Percentiles rank a stretch among this genome's conserved stretches.
Evolutionary conservation across 1,284 basidiomycete species (phyloP).

Genomic region (Ganoderma lingzhi): DNA sequence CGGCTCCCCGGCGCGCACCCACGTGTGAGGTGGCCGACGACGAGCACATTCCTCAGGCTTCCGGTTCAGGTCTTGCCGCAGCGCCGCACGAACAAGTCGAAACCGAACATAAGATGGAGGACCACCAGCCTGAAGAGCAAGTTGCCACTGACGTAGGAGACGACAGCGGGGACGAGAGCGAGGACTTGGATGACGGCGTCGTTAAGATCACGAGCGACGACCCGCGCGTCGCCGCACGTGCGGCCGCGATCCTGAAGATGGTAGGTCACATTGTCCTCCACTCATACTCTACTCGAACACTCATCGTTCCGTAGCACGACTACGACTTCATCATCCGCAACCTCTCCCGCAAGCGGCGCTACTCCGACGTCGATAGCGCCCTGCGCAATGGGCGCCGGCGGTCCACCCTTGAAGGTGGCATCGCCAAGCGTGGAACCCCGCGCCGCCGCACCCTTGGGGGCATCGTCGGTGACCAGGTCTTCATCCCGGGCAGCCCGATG

Average conservation of each 20-base stretch:
- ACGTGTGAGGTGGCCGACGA: background rate
- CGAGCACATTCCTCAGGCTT: background rate
- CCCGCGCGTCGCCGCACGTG: constrained; percentile 84
- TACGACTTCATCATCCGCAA: constrained; percentile 78
- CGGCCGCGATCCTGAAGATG: constrained; percentile 90
- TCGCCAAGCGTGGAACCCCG: constrained; percentile 44
- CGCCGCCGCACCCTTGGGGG: constrained; percentile 50
- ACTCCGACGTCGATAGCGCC: constrained; percentile 45
- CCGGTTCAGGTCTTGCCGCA: constrained; percentile 1
- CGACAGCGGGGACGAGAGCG: constrained; percentile 44
- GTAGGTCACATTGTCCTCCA: constrained; percentile 47
- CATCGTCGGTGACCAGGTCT: constrained; percentile 59
- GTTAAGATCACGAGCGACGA: constrained; percentile 85
- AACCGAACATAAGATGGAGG: constrained; percentile 20
- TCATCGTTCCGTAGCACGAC: constrained; percentile 64
- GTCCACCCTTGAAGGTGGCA: constrained; percentile 43
- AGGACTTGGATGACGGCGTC: constrained; percentile 52
- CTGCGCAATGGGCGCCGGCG: constrained; percentile 46
- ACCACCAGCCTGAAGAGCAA: constrained; percentile 24
- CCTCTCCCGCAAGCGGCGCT: constrained; percentile 36
- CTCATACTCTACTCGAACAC: background rate
- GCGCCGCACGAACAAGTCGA: constrained; percentile 32
- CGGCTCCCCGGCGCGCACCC: constrained; percentile 6
- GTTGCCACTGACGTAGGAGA: constrained; percentile 46
- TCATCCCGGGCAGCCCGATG: constrained; percentile 61